These are phyloP conservation scores for Lasiodiplodia theobromae DNA, from an alignment of 2,329 filamentous ascomycete species.

Conservation along the genomic window DNA sequence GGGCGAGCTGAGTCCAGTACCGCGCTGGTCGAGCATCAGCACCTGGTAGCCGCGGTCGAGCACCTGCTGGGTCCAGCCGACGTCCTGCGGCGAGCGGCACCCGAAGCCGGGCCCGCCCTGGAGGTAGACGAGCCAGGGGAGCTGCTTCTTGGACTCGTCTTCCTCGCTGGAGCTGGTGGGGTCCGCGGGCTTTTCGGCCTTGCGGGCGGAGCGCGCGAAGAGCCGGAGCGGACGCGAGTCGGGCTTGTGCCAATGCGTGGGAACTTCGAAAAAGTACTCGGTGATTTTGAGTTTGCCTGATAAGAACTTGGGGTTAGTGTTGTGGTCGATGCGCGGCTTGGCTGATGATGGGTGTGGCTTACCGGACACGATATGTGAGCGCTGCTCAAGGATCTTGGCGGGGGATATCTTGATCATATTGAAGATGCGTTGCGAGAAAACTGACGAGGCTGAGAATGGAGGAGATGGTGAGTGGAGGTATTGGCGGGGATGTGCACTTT, in stretches of 20 bases:
- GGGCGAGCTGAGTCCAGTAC: conserved; percentile 84
- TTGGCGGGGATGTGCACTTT: background rate
- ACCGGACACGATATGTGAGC: conserved; percentile 55
- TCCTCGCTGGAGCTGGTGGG: conserved; percentile 53
- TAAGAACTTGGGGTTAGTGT: background rate
- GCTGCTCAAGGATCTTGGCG: conserved; percentile 56
- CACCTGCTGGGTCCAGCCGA: conserved; percentile 72
- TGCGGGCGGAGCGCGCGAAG: conserved; percentile 78
- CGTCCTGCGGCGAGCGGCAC: conserved; percentile 76
- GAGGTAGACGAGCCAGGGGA: conserved; percentile 73
- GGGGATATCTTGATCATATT: conserved; percentile 47
- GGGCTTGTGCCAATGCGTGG: conserved; percentile 26
- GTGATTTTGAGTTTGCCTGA: conserved; percentile 77
- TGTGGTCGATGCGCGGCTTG: background rate
- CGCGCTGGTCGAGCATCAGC: conserved; percentile 88
- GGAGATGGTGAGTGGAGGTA: background rate
- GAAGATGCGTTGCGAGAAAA: background rate
- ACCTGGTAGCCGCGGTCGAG: conserved; percentile 83
- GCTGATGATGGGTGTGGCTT: conserved; percentile 19
- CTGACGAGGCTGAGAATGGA: background rate
- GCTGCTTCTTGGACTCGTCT: conserved; percentile 54
- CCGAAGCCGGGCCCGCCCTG: conserved; percentile 87
- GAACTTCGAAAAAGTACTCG: conserved; percentile 78
- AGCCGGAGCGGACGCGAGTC: conserved; percentile 62
- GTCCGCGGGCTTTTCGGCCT: conserved; percentile 68